Base-by-base conservation (phyloP, 2,329 filamentous ascomycete genomes). In the Cryphonectria radicalis region DNA sequence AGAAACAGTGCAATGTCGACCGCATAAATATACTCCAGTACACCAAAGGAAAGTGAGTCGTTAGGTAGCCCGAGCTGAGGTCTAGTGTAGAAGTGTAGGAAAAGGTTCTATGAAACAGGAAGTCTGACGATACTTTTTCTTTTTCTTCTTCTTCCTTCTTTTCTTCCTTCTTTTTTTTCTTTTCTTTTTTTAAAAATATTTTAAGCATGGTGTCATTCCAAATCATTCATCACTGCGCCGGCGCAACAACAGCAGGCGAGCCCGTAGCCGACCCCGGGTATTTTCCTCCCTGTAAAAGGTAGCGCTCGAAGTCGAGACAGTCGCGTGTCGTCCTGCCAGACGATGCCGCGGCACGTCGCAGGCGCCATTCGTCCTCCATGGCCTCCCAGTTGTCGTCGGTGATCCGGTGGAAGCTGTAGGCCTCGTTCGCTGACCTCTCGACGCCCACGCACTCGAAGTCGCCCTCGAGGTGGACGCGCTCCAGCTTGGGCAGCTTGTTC, bases 401-500 rank as follows among this genome's bases (percentile, higher is more conserved):
- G 65, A 81, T 76, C 1, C 82, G 79, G 65, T 80, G 80, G 73
- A 85, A 85, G 72, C 80, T 79, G 76, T 83, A 84, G 19, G 78
- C 76, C 74, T 85, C 83, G 73, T 81, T 77, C 14, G 80, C 77
- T 42, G 77, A 78, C 1, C 81, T 76, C 74, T 79, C 78, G 53
- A 78, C 77, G 66, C 81, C 79, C 35, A 82, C 81, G 63, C 82
- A 83, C 72, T 83, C 81, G 63, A 84, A 82, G 66, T 84, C 82
- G 4, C 85, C 85, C 71, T 85, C 82, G 65, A 86, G 77, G 67
- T 84, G 82, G 67, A 86, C 78, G 28, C 81, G 80, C 73, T 83
- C 78, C 53, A 86, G 78, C 43, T 77, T 76, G 5, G 81, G 77
- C 71, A 84, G 76, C 65, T 76, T 79, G 14, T 76, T 75, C 25